phyloP scores from a whole-genome alignment of 805 yeast species.

The Metschnikowia reukaufii region DNA sequence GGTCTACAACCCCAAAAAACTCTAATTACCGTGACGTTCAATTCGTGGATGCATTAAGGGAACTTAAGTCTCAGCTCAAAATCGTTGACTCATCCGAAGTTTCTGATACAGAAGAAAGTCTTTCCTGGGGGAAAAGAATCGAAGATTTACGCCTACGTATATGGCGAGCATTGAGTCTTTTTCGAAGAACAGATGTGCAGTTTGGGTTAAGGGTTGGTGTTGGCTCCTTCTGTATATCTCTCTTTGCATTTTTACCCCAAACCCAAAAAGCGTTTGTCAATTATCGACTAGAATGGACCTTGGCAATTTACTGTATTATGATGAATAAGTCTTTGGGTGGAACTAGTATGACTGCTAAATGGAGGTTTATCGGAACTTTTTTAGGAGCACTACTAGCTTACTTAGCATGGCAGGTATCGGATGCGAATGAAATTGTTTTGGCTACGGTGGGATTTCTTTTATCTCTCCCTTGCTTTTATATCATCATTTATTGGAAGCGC shows the following conservation, averaged over 20 bases:
- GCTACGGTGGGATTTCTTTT: conserved; percentile 49
- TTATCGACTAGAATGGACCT: conserved; percentile 84
- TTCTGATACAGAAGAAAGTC: background rate
- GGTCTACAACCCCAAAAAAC: conserved; percentile 11
- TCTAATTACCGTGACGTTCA: conserved; percentile 12
- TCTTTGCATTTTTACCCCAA: conserved; percentile 62
- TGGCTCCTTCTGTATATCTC: conserved; percentile 66
- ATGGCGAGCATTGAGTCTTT: conserved; percentile 52
- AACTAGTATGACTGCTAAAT: conserved; percentile 72
- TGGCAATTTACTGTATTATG: conserved; percentile 77
- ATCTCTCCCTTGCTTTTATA: conserved; percentile 49
- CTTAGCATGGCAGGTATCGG: conserved; percentile 55
- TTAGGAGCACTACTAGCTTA: conserved; percentile 68
- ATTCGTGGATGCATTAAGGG: conserved; percentile 22
- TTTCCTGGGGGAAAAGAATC: background rate
- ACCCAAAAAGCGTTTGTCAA: conserved; percentile 54
- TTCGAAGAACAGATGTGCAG: conserved; percentile 66
- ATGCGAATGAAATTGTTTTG: conserved; percentile 54
- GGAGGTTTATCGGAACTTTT: conserved; percentile 74
- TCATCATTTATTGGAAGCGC: conserved; percentile 66
- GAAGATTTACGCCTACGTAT: conserved; percentile 22
- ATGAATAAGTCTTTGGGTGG: conserved; percentile 87
- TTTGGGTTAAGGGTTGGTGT: conserved; percentile 78
- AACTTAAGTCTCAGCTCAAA: conserved; percentile 19
- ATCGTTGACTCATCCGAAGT: background rate